These are phyloP conservation scores for Oryza longistaminata DNA, from an alignment of 176 grass and related monocot genomes.

Conservation along the genomic window DNA sequence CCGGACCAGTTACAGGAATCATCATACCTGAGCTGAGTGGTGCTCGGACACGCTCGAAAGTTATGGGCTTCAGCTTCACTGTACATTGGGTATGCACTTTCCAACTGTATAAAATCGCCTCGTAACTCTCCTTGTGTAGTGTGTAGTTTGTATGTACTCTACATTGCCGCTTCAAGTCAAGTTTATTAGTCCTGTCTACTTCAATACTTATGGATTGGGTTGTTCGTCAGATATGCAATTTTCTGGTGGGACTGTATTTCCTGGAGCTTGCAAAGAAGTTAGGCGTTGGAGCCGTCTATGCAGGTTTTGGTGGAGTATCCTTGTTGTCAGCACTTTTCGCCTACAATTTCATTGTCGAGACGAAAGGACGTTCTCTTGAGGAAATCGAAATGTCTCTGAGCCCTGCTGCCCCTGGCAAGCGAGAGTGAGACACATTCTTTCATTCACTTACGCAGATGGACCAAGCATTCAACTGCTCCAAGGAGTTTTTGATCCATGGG, in stretches of 20 bases:
- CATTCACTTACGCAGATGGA: constrained; percentile 1
- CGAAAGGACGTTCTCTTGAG: constrained; percentile 92
- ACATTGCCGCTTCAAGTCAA: constrained; percentile 18
- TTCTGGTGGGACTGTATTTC: constrained; percentile 94
- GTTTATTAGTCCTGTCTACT: background rate
- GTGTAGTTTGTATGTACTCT: background rate
- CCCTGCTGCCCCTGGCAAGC: constrained; percentile 27
- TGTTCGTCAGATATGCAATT: constrained; percentile 77
- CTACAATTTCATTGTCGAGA: constrained; percentile 88
- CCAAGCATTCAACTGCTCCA: background rate
- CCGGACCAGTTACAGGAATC: constrained; percentile 92
- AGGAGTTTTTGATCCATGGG: constrained; percentile 25
- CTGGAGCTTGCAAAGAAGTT: constrained; percentile 85
- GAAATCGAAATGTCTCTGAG: constrained; percentile 89
- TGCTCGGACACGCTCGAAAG: constrained; percentile 75
- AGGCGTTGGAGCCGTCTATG: constrained; percentile 86
- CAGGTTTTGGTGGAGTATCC: constrained; percentile 75
- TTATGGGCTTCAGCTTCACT: constrained; percentile 97
- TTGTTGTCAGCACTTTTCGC: constrained; percentile 72
- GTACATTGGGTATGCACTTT: constrained; percentile 80
- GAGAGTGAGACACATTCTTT: constrained; percentile 28
- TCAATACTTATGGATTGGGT: constrained; percentile 21
- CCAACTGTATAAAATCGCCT: background rate
- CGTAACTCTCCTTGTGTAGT: constrained; percentile 8
- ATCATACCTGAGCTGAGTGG: constrained; percentile 92